Conservation (phyloP, 2,329 filamentous ascomycete species). For the Polychaeton citri region DNA sequence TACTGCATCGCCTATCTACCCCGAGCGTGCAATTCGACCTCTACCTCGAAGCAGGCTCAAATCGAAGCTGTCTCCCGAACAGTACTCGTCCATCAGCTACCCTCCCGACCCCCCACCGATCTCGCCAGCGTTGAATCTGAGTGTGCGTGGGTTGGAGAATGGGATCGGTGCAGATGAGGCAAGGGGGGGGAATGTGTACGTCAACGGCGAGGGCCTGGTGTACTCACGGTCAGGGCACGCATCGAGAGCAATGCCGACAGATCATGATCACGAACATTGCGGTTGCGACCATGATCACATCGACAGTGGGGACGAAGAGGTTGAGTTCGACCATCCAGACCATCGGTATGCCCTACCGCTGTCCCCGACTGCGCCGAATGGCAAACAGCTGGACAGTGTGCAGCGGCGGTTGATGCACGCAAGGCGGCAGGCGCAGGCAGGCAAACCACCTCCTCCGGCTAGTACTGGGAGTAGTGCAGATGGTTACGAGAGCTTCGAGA, state of each 20-base stretch:
- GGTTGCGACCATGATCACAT: conserved; percentile 36
- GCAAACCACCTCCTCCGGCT: conserved; percentile 26
- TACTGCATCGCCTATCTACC: conserved; percentile 66
- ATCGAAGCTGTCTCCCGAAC: conserved; percentile 73
- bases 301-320: conserved; percentile 50
- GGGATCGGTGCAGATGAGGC: conserved; percentile 9
- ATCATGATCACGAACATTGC: conserved; percentile 21
- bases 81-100: conserved; percentile 69
- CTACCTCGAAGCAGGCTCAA: conserved; percentile 80
- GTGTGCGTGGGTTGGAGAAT: conserved; percentile 7
- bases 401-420: conserved; percentile 22
- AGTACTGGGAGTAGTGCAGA: conserved; percentile 60
- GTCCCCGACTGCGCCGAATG: conserved; percentile 15
- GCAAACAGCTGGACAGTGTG: conserved; percentile 17
- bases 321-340: conserved; percentile 26
- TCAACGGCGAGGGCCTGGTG: conserved; percentile 7
- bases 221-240: background rate
- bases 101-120: conserved; percentile 60
- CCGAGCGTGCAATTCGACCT: conserved; percentile 83
- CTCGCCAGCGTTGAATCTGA: conserved; percentile 30
- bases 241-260: background rate
- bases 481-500: conserved; percentile 94
- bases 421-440: conserved; percentile 18
- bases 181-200: conserved; percentile 4
- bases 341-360: conserved; percentile 28